Base-by-base conservation (phyloP, 768 basidiomycete genomes). In the Gloeopeniophorella convolvens region DNA sequence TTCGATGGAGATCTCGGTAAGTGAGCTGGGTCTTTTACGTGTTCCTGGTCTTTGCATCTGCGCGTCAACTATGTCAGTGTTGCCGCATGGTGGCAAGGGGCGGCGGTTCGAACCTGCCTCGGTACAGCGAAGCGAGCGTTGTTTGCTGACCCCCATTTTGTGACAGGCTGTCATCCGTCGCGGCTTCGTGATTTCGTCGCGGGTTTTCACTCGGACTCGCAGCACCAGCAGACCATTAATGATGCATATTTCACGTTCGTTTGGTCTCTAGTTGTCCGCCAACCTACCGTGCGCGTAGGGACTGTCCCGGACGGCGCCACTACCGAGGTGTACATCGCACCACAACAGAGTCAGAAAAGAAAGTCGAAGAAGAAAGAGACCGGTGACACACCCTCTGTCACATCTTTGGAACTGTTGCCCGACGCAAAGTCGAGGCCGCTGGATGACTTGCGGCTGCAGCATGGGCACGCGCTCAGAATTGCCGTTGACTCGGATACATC, bases 1-100 rank as follows among this genome's bases (percentile, higher is more conserved):
- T 93, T 92, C 66, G 90, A 93, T 60, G 91, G 91, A 5, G 89
- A 93, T 64, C 72, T 89, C 35, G 91, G 91, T 93, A 66, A 72
- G 85, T 77, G n/a, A n/a, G n/a, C n/a, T n/a, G n/a, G n/a, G n/a
- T 39, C 51, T 49, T 42, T 39, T 39, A 51, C 36, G 37, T 44
- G 54, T 40, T 58, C 43, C 50, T n/a, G n/a, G n/a, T n/a, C n/a
- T n/a, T n/a, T n/a, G n/a, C 35, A 30, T 6, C 34, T 36, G 5
- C 13, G 20, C 23, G 27, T 12, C 20, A 12, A n/a, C n/a, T n/a
- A n/a, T n/a, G n/a, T n/a, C n/a, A n/a, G n/a, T n/a, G n/a, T n/a
- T n/a, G n/a, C n/a, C n/a, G n/a, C n/a, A n/a, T 32, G 3, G n/a
- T 24, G 32, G 30, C 36, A 21, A 35, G 40, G 33, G 44, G 43